Conservation (phyloP, 192 early-diverging fungal species). For the Obelidium mucronatum region DNA sequence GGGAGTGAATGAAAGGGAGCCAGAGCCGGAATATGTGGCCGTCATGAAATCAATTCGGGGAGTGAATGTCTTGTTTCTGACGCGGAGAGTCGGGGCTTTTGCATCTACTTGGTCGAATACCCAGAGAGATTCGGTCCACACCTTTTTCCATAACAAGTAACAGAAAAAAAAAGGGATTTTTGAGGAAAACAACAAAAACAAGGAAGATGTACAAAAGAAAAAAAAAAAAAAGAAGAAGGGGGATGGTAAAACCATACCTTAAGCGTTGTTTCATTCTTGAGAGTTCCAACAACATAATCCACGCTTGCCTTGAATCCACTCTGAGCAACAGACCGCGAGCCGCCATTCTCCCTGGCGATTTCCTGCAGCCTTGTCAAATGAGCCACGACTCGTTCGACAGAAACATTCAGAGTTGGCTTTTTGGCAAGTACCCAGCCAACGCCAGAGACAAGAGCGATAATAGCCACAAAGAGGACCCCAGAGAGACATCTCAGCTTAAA, state of each 20-base stretch:
- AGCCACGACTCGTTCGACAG: background rate
- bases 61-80: background rate
- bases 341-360: background rate
- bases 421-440: background rate
- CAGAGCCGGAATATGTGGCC: constrained; percentile 10
- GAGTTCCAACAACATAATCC: constrained; percentile 5
- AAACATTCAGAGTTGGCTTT: background rate
- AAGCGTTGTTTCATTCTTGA: constrained; percentile 5
- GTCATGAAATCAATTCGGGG: constrained; percentile 22
- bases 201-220: background rate
- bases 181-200: background rate
- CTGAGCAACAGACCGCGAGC: constrained; percentile 8
- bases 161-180: background rate
- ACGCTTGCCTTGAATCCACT: constrained; percentile 1
- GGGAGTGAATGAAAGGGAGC: too few species aligned
- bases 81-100: background rate
- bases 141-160: background rate
- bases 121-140: constrained; percentile 14
- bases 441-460: background rate
- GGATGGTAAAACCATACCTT: too few species aligned
- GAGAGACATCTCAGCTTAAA: background rate
- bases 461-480: background rate
- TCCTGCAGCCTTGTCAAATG: background rate
- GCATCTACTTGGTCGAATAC: constrained; percentile 24
- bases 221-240: background rate